Evolutionary conservation across 495 filamentous ascomycete species (phyloP), one percentile per base, ranked within the genome.

Genomic region (Xylaria grammica): DNA sequence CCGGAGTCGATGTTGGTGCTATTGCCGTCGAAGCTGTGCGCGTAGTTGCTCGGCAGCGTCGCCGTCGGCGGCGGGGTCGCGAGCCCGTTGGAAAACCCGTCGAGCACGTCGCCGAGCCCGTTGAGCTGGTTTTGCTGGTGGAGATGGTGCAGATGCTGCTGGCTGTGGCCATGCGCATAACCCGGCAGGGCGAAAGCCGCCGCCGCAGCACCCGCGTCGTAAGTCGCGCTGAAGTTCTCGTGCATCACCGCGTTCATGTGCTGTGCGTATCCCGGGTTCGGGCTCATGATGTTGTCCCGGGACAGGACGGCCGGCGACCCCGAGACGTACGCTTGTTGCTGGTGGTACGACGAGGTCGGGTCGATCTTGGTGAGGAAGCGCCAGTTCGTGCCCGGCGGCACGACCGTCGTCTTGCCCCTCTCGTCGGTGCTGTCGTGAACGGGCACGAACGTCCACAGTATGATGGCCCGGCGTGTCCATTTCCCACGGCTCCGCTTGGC

Each of bases 361-460:
- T 82, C 79, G 2, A 81, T 65, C 34, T 79, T 75, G 29, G 79
- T 82, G 51, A 84, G 67, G 68, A 80, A 84, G 11, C 77, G 75
- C 81, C 80, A 84, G 38, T 74, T 74, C 1, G 81, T 75, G 0
- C 74, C 74, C 0, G 75, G 64, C 7, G 72, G 66, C 17, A 70
- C 66, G 17, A 62, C 62, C 2, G 65, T 65, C 8, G 72, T 70
- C 65, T 77, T 75, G 1, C 67, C 68, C 51, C 73, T 72, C 27
- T 73, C 68, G 26, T 79, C 73, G 30, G 74, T 65, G 44, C 71
- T 68, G 0, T 74, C 72, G 57, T 82, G 79, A 34, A 81, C 69
- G 8, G 81, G 79, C 45, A 76, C 68, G 60, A 82, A 82, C 0
- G 79, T 80, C 81, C 81, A 84, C 13, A 84, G 73, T 9, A 84